phyloP scores from a whole-genome alignment of 2,329 filamentous ascomycete species.

The Epichloe scottii region DNA sequence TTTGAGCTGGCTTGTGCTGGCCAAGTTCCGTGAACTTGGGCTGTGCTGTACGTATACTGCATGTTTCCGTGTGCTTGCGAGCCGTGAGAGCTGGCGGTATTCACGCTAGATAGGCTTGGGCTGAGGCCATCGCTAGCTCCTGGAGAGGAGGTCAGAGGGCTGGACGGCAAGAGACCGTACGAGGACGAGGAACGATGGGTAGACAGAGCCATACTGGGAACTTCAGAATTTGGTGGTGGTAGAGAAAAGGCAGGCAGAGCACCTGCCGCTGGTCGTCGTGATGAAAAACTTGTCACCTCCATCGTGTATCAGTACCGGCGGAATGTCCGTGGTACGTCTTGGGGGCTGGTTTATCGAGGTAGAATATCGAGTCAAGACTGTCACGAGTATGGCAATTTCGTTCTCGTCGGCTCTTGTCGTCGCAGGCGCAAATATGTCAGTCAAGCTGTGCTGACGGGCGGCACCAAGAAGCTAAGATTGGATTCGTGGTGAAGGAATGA shows the following conservation, averaged over 20 bases:
- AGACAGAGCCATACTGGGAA: conserved; percentile 21
- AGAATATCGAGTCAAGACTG: not conserved
- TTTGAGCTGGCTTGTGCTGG: conserved; percentile 36
- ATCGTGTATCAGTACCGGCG: conserved; percentile 8
- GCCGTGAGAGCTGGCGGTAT: conserved; percentile 45
- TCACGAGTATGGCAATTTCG: not conserved
- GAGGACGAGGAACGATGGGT: conserved; percentile 15
- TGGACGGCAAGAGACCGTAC: conserved; percentile 15
- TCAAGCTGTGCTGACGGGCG: not conserved
- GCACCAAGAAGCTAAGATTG: not conserved
- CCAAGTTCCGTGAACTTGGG: conserved; percentile 45
- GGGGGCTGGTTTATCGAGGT: not conserved
- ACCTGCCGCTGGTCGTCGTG: conserved; percentile 22
- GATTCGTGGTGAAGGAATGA: not conserved
- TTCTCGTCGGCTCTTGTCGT: not conserved
- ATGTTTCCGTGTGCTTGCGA: conserved; percentile 39
- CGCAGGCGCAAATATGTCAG: not conserved
- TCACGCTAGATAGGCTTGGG: conserved; percentile 47
- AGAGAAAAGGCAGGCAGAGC: conserved; percentile 23
- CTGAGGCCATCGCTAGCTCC: conserved; percentile 49
- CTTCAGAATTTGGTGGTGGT: conserved; percentile 22
- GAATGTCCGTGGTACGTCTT: not conserved
- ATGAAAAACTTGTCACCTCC: conserved; percentile 21
- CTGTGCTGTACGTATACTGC: conserved; percentile 33
- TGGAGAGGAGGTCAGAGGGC: conserved; percentile 25